Percentiles rank a stretch among this genome's conserved stretches.
Evolutionary conservation across 2,329 filamentous ascomycete genomes (phyloP).

Genomic region (Hymenoscyphus fructigenus): DNA sequence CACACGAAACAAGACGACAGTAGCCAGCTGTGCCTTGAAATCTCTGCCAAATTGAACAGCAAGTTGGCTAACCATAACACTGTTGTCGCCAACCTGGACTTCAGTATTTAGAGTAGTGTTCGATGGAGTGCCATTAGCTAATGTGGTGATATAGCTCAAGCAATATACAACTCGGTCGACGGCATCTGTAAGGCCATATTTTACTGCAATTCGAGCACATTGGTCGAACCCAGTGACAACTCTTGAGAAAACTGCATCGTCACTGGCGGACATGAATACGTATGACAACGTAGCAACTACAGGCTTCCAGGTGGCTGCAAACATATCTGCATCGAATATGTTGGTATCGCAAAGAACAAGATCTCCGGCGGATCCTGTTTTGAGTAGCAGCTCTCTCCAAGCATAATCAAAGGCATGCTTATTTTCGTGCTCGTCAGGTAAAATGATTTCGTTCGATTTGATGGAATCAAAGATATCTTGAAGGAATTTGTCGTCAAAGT

Average conservation of each 20-base stretch:
- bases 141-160: constrained; percentile 83
- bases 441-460: constrained; percentile 88
- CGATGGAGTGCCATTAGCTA: constrained; percentile 72
- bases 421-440: constrained; percentile 96
- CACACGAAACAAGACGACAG: constrained; percentile 91
- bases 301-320: constrained; percentile 91
- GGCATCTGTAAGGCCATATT: constrained; percentile 78
- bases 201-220: constrained; percentile 87
- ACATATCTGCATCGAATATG: constrained; percentile 97
- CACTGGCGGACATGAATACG: constrained; percentile 97
- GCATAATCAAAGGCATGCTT: constrained; percentile 95
- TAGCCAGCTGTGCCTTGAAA: constrained; percentile 89
- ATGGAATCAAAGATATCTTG: constrained; percentile 89
- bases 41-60: constrained; percentile 94
- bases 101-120: constrained; percentile 93
- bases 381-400: constrained; percentile 90
- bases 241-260: constrained; percentile 91
- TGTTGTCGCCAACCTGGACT: constrained; percentile 86
- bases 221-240: constrained; percentile 95
- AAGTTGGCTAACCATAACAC: constrained; percentile 97
- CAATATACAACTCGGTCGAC: constrained; percentile 92
- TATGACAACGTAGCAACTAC: constrained; percentile 94
- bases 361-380: constrained; percentile 73
- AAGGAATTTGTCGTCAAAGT: constrained; percentile 83
- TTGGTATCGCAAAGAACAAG: constrained; percentile 85